Conservation (phyloP, 441 rosid genomes). For the Biscutella laevigata region DNA sequence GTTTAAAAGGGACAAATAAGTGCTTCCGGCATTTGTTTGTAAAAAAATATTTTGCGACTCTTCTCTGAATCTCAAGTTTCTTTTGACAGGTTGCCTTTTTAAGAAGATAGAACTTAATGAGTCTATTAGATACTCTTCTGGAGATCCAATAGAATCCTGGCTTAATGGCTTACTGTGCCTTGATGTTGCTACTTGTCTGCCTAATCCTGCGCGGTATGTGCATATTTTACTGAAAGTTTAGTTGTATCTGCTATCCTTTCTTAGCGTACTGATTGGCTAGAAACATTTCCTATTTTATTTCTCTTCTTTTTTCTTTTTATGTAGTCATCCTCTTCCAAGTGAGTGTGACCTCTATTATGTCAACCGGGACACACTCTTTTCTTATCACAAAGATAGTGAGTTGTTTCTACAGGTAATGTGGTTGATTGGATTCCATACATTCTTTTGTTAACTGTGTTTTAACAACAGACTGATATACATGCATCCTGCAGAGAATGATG, state of each 20-base stretch:
- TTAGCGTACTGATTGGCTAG: neutral
- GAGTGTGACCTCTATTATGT: conserved; percentile 91
- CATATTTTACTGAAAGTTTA: neutral
- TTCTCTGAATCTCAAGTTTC: conserved; percentile 14
- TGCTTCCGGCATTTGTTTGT: conserved; percentile 1
- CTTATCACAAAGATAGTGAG: conserved; percentile 91
- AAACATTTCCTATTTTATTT: neutral
- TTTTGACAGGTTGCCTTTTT: conserved; percentile 62
- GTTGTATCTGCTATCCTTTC: neutral
- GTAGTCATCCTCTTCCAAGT: conserved; percentile 52
- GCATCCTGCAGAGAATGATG: conserved; percentile 83
- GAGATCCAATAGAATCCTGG: conserved; percentile 96
- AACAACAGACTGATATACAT: conserved; percentile 18
- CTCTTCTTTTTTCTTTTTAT: conserved; percentile 29
- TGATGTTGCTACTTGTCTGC: conserved; percentile 66
- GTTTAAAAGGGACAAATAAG: neutral
- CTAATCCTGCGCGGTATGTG: conserved; percentile 46
- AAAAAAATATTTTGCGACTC: neutral
- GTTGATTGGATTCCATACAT: neutral
- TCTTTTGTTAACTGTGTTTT: conserved; percentile 21
- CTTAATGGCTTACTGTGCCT: conserved; percentile 84
- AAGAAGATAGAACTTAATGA: conserved; percentile 86
- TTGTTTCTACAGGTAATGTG: conserved; percentile 74
- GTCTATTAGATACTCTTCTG: conserved; percentile 87
- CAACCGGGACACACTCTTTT: conserved; percentile 88